Percentiles rank a stretch among this genome's conserved stretches.
phyloP scores from a whole-genome alignment of 345 rosid genomes.

The Eucalyptus microcorys region DNA sequence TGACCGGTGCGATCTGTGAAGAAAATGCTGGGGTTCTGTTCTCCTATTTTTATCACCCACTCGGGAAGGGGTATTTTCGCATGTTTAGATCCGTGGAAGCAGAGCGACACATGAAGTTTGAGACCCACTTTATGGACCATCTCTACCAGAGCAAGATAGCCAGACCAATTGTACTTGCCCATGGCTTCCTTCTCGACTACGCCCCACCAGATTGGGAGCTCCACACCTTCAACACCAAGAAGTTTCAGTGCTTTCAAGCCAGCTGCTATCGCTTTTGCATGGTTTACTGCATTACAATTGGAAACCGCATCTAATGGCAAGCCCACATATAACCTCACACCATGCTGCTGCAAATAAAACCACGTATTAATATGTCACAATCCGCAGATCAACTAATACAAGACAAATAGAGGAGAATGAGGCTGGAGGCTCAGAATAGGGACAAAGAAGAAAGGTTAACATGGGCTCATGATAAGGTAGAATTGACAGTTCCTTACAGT shows the following conservation, averaged over 20 bases:
- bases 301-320: conserved; percentile 79
- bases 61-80: conserved; percentile 48
- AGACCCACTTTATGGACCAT: conserved; percentile 68
- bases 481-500: not conserved
- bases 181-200: conserved; percentile 74
- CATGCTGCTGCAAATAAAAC: conserved; percentile 28
- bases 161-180: conserved; percentile 81
- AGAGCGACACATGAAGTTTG: conserved; percentile 69
- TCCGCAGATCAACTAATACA: not conserved
- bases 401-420: not conserved
- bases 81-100: conserved; percentile 46
- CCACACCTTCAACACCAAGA: conserved; percentile 82
- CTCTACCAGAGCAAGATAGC: conserved; percentile 68
- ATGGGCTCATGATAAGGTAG: not conserved
- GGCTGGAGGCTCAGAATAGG: not conserved
- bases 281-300: conserved; percentile 43
- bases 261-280: conserved; percentile 58
- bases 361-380: not conserved
- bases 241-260: conserved; percentile 85
- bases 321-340: conserved; percentile 64
- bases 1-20: conserved; percentile 45
- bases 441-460: not conserved
- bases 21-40: conserved; percentile 39
- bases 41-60: conserved; percentile 59
- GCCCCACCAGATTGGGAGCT: conserved; percentile 93